A percentile compares a stretch with the other conserved stretches of the same genome.
Evolutionary conservation across 1,284 basidiomycete species (phyloP).

Genomic region (Mycena sp.): DNA sequence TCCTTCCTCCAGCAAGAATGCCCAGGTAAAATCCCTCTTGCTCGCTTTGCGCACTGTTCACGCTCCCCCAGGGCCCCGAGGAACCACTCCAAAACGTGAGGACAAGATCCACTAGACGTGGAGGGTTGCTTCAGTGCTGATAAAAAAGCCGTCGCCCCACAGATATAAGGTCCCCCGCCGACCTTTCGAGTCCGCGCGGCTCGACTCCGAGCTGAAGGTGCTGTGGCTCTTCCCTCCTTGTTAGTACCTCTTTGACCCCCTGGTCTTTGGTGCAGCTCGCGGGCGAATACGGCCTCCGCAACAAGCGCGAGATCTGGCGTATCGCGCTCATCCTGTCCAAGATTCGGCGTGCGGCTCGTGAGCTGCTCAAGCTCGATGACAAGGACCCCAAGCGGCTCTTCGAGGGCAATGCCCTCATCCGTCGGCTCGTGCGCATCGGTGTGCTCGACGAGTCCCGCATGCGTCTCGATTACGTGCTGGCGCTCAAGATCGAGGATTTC

Average conservation of each 20-base stretch:
- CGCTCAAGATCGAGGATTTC: conserved; percentile 99
- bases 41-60: conserved; percentile 37
- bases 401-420: conserved; percentile 99
- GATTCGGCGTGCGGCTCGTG: conserved; percentile 99
- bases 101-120: conserved; percentile 73
- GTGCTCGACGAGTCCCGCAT: conserved; percentile 99
- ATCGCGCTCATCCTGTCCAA: conserved; percentile 98
- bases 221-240: conserved; percentile 30
- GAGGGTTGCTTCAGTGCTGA: conserved; percentile 64
- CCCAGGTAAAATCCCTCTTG: conserved; percentile 68
- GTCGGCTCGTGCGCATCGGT: conserved; percentile 98
- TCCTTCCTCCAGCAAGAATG: conserved; percentile 66
- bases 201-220: conserved; percentile 99
- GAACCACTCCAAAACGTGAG: conserved; percentile 93
- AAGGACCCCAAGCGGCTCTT: conserved; percentile 99
- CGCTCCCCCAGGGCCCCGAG: conserved; percentile 75
- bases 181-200: conserved; percentile 97
- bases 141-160: conserved; percentile 57
- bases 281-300: conserved; percentile 99
- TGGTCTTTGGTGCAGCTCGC: too few species aligned
- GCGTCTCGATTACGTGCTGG: conserved; percentile 99
- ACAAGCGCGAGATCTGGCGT: conserved; percentile 99
- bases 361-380: conserved; percentile 99
- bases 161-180: conserved; percentile 99
- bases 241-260: too few species aligned